Evolutionary conservation across 2,329 filamentous ascomycete species (phyloP).

Genomic region (Macrophomina pseudophaseolina): DNA sequence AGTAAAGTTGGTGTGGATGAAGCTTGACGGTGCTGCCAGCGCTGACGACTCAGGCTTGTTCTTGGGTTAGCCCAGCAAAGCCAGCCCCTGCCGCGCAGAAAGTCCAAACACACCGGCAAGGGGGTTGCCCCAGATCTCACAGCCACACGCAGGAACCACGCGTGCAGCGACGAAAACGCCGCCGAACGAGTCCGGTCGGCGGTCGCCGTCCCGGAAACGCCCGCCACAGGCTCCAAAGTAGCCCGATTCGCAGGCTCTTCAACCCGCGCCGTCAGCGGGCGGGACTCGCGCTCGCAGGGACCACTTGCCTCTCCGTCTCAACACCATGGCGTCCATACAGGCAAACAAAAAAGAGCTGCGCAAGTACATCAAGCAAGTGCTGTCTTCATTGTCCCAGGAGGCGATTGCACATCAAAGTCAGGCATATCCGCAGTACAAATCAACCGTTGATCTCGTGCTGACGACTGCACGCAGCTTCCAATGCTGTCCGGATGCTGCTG

Average conservation of each 20-base stretch:
- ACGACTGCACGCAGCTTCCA: slow-evolving; percentile 58
- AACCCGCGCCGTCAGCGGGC: slow-evolving; percentile 2
- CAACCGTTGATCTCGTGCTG: slow-evolving; percentile 9
- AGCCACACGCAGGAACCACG: slow-evolving; percentile 24
- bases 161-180: not conserved
- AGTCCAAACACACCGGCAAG: not conserved
- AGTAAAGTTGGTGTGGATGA: slow-evolving; percentile 15
- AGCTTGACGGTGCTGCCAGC: slow-evolving; percentile 8
- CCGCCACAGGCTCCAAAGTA: not conserved
- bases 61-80: not conserved
- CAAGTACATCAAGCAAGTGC: slow-evolving; percentile 68
- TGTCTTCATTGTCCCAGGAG: slow-evolving; percentile 67
- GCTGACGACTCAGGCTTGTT: slow-evolving; percentile 8
- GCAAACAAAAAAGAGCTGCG: slow-evolving; percentile 79
- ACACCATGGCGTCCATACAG: slow-evolving; percentile 48
- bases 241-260: slow-evolving; percentile 8
- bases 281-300: not conserved
- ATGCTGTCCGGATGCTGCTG: slow-evolving; percentile 68
- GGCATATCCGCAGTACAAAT: slow-evolving; percentile 35
- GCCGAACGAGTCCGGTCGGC: not conserved
- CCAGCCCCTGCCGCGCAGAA: slow-evolving; percentile 4
- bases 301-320: not conserved
- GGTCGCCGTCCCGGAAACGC: not conserved
- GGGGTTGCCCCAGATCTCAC: slow-evolving; percentile 16
- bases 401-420: slow-evolving; percentile 73